These are phyloP conservation scores for Dendrocalamus latiflorus DNA, from an alignment of 202 grass and related monocot species.

Conservation along the genomic window DNA sequence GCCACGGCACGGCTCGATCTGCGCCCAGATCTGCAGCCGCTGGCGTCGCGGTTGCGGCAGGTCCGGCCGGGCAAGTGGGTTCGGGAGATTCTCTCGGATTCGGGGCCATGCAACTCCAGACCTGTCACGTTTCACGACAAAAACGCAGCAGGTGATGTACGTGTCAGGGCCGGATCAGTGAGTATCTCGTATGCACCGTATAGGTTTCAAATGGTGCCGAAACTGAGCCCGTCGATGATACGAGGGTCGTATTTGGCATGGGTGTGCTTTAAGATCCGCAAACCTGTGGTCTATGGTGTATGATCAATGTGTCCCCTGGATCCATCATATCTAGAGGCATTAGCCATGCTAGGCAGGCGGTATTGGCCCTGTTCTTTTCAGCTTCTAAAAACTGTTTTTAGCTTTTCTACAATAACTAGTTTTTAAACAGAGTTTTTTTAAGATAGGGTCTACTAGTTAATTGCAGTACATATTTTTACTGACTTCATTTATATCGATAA, in stretches of 20 bases:
- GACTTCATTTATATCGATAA: too few relatives aligned
- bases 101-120: background rate
- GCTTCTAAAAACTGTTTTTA: too few relatives aligned
- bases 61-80: background rate
- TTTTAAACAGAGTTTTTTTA: too few relatives aligned
- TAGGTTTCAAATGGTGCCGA: background rate
- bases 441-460: too few relatives aligned
- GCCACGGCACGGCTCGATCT: background rate
- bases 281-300: background rate
- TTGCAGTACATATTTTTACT: too few relatives aligned
- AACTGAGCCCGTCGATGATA: too few relatives aligned
- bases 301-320: background rate
- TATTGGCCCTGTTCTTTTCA: too few relatives aligned
- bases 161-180: background rate
- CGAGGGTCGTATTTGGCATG: too few relatives aligned
- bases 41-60: background rate
- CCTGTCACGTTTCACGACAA: background rate
- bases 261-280: background rate
- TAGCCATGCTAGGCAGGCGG: too few relatives aligned
- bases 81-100: conserved; percentile 7
- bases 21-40: background rate
- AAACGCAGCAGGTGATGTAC: background rate
- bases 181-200: background rate
- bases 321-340: too few relatives aligned
- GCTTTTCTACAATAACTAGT: too few relatives aligned